Conservation (phyloP, 75 land plant genomes). For the Gnetum montanum region DNA sequence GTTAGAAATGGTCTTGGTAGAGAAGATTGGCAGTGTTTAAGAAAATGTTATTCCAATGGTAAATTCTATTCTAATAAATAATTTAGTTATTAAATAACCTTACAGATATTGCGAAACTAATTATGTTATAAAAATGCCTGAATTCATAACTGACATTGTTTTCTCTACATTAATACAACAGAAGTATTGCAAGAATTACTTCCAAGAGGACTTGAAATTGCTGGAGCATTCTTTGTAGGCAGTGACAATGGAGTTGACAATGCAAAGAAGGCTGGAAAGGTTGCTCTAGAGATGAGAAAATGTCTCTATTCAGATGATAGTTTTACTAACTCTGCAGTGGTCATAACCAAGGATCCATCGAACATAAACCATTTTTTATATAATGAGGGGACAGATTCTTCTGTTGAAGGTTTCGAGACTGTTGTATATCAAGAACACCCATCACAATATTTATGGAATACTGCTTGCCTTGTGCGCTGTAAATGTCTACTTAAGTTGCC, state of each 20-base stretch:
- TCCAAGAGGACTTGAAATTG: conserved; percentile 24
- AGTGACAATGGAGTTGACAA: not conserved
- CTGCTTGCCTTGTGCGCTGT: conserved; percentile 14
- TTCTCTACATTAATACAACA: conserved; percentile 13
- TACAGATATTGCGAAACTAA: too few species aligned
- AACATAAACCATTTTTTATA: not conserved
- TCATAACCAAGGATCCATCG: not conserved
- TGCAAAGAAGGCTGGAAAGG: conserved; percentile 1
- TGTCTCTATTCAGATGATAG: conserved; percentile 1
- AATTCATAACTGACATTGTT: too few species aligned
- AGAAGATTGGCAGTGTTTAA: too few species aligned
- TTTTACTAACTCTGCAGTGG: not conserved
- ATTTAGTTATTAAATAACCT: too few species aligned
- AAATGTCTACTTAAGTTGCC: conserved; percentile 21
- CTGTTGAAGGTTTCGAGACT: not conserved
- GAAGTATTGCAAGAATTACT: conserved; percentile 20
- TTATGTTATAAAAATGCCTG: too few species aligned
- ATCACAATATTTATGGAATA: conserved; percentile 10
- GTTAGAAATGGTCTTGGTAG: too few species aligned
- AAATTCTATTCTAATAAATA: too few species aligned
- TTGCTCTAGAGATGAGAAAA: not conserved
- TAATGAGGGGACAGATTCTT: not conserved
- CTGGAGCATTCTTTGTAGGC: conserved; percentile 17
- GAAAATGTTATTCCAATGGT: too few species aligned
- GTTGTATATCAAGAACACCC: not conserved